A percentile compares a stretch with the other conserved stretches of the same genome.
Conservation (phyloP, 345 rosid species). For the Microthlaspi erraticum region DNA sequence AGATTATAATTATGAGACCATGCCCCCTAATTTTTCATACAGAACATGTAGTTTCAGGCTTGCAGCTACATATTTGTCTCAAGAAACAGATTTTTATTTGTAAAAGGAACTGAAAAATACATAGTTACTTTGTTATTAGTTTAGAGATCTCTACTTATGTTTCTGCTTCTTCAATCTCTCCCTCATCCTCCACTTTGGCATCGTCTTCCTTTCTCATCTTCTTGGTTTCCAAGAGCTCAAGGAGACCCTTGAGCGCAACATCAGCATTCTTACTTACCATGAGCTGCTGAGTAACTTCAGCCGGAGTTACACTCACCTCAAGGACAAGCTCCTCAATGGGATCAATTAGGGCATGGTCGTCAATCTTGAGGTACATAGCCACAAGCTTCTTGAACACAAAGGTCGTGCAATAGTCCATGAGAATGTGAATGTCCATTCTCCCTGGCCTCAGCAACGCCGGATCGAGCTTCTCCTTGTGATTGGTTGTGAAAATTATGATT, state of each 20-base stretch:
- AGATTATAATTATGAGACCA: slow-evolving; percentile 20
- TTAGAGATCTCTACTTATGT: slow-evolving; percentile 14
- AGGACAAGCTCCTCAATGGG: slow-evolving; percentile 34
- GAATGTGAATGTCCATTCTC: slow-evolving; percentile 40
- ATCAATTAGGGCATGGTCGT: slow-evolving; percentile 29
- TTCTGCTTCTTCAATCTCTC: slow-evolving; percentile 23
- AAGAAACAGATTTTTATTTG: background rate
- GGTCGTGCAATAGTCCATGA: slow-evolving; percentile 35
- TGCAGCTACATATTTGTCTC: slow-evolving; percentile 5
- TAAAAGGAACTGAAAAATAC: background rate
- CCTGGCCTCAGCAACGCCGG: slow-evolving; percentile 36
- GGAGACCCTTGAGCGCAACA: slow-evolving; percentile 18
- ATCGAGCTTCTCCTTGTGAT: slow-evolving; percentile 43
- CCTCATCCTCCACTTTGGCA: slow-evolving; percentile 19
- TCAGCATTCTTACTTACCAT: slow-evolving; percentile 31
- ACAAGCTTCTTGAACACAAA: slow-evolving; percentile 42
- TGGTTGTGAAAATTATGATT: slow-evolving; percentile 38
- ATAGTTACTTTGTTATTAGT: background rate
- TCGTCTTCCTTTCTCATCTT: slow-evolving; percentile 26
- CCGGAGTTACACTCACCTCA: slow-evolving; percentile 29
- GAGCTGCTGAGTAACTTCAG: slow-evolving; percentile 40
- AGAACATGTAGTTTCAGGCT: slow-evolving; percentile 1
- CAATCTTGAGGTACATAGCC: slow-evolving; percentile 25
- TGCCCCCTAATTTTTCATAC: background rate
- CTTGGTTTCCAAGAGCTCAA: slow-evolving; percentile 28